phyloP scores from a whole-genome alignment of 352 stramenopile genomes.

The Phytophthora pisi region DNA sequence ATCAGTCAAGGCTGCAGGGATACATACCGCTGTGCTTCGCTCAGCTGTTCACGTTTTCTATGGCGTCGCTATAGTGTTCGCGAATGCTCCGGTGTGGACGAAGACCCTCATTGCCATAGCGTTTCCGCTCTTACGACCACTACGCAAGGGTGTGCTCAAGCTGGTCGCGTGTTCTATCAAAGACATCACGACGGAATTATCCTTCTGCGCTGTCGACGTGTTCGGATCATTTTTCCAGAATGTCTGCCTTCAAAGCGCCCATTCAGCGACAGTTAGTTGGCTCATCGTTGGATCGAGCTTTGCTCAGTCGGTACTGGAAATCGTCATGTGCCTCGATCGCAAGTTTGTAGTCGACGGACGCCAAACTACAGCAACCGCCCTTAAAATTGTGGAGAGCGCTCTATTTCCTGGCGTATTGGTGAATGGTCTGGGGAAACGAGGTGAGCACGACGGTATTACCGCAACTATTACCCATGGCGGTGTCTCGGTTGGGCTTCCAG shows the following conservation, averaged over 20 bases:
- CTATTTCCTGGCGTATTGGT: constrained; percentile 7
- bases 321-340: constrained; percentile 20
- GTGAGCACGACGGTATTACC: neutral
- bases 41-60: constrained; percentile 29
- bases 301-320: constrained; percentile 16
- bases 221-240: constrained; percentile 36
- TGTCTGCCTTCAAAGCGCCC: constrained; percentile 29
- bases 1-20: neutral
- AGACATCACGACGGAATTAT: constrained; percentile 34
- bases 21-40: constrained; percentile 21
- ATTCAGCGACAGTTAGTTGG: constrained; percentile 3
- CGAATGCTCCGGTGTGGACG: neutral
- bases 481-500: neutral
- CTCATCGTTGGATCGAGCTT: constrained; percentile 18
- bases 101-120: constrained; percentile 18
- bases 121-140: constrained; percentile 18
- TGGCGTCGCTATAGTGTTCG: constrained; percentile 22
- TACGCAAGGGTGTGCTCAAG: constrained; percentile 27
- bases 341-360: constrained; percentile 27
- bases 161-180: constrained; percentile 14
- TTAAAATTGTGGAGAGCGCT: constrained; percentile 30
- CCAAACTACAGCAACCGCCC: constrained; percentile 13
- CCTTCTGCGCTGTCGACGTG: constrained; percentile 30
- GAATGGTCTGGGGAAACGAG: neutral
- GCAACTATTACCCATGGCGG: neutral